phyloP scores from a whole-genome alignment of 495 filamentous ascomycete species.

The Lophiostoma macrostomum region DNA sequence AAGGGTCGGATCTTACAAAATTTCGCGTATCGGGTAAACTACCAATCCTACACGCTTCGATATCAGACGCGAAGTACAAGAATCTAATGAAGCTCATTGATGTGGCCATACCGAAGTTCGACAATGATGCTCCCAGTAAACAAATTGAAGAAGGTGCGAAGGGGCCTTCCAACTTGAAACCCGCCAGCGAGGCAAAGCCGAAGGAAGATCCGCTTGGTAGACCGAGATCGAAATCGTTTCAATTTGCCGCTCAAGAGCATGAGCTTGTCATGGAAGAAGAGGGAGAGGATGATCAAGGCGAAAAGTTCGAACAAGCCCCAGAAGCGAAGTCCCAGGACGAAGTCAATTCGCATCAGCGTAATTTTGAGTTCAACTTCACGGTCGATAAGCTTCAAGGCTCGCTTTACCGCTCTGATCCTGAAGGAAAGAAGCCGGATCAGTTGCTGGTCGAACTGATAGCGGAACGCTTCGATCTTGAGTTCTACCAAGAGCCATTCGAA shows the following conservation, averaged over 20 bases:
- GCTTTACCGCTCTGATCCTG: conserved; percentile 79
- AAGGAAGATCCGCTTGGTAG: conserved; percentile 45
- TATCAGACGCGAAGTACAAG: conserved; percentile 95
- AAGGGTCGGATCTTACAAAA: conserved; percentile 88
- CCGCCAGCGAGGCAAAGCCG: conserved; percentile 23
- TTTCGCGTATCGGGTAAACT: conserved; percentile 87
- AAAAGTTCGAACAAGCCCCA: conserved; percentile 58
- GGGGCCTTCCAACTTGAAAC: conserved; percentile 30
- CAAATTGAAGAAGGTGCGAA: conserved; percentile 25
- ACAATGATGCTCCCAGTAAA: conserved; percentile 47
- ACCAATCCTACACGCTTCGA: conserved; percentile 84
- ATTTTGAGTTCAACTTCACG: conserved; percentile 93
- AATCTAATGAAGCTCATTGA: conserved; percentile 93
- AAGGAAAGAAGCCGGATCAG: conserved; percentile 71
- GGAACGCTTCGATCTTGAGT: conserved; percentile 81
- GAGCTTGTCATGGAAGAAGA: conserved; percentile 76
- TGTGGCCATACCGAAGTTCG: conserved; percentile 85
- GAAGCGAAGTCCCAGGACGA: conserved; percentile 54
- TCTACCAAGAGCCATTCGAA: conserved; percentile 82
- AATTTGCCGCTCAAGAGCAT: conserved; percentile 62
- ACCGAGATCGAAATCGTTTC: conserved; percentile 59
- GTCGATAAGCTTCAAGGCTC: conserved; percentile 92
- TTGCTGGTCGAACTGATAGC: conserved; percentile 88
- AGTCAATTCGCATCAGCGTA: conserved; percentile 75
- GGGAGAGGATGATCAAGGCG: conserved; percentile 57